Evolutionary conservation across 345 rosid genomes (phyloP).

Genomic region (Moricandia arvensis): DNA sequence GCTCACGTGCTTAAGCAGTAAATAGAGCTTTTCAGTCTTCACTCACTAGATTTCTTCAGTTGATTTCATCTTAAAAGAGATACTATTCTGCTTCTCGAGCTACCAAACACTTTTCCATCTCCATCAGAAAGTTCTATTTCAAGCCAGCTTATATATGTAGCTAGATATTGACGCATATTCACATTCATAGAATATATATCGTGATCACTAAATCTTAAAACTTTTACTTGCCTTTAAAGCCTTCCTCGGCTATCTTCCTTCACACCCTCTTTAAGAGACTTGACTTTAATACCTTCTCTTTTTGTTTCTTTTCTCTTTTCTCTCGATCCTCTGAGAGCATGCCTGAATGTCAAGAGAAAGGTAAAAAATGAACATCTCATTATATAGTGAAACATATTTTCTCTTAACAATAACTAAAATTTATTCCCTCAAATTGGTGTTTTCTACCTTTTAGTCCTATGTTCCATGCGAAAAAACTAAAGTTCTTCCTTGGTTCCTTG

Average conservation of each 20-base stretch:
- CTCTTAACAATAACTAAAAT: conserved; percentile 3
- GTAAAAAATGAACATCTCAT: conserved; percentile 44
- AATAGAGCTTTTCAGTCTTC: conserved; percentile 36
- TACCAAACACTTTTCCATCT: conserved; percentile 12
- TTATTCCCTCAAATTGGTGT: conserved; percentile 11
- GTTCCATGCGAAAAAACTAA: conserved; percentile 20
- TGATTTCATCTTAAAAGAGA: conserved; percentile 27
- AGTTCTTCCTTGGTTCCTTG: background rate
- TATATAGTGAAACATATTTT: background rate
- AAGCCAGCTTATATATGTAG: conserved; percentile 20
- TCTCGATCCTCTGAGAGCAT: conserved; percentile 53
- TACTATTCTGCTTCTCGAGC: conserved; percentile 5
- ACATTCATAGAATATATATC: conserved; percentile 1
- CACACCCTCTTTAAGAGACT: conserved; percentile 34
- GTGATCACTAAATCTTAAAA: conserved; percentile 33
- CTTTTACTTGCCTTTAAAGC: conserved; percentile 82
- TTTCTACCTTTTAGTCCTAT: conserved; percentile 18
- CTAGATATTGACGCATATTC: background rate
- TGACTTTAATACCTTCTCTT: conserved; percentile 29
- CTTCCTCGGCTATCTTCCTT: conserved; percentile 37
- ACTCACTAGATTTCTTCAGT: conserved; percentile 20
- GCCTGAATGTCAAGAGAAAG: conserved; percentile 98
- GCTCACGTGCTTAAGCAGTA: conserved; percentile 66
- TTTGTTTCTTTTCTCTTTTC: conserved; percentile 30
- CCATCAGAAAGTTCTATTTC: background rate